These are phyloP conservation scores for Asterionellopsis glacialis DNA, from an alignment of 108 stramenopile species.

Conservation along the genomic window DNA sequence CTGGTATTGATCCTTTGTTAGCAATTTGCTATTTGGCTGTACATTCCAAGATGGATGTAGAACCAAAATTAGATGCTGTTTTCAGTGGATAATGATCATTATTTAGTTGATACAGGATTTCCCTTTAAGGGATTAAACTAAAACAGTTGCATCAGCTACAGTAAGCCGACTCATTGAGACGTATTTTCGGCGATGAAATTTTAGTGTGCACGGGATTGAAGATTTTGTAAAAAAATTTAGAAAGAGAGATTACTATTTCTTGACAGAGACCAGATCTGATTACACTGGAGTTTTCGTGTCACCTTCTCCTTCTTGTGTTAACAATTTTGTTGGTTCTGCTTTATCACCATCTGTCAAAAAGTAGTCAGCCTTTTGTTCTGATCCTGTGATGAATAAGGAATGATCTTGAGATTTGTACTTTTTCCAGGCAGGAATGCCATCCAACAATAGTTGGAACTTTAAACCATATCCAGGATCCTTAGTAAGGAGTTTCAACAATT, in stretches of 20 bases:
- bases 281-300: no score
- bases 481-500: constrained; percentile 53
- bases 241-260: no score
- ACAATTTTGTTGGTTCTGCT: constrained; percentile 30
- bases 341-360: constrained; percentile 59
- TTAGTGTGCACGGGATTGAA: no score
- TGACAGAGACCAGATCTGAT: no score
- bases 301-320: constrained; percentile 24
- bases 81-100: no score
- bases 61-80: constrained; percentile 20
- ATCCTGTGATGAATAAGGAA: constrained; percentile 62
- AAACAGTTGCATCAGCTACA: no score
- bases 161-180: no score
- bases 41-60: constrained; percentile 39
- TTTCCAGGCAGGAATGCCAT: constrained; percentile 44
- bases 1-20: constrained; percentile 39
- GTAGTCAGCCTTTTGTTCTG: constrained; percentile 59
- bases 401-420: constrained; percentile 69
- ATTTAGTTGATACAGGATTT: no score
- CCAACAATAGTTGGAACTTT: constrained; percentile 43
- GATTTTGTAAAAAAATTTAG: no score
- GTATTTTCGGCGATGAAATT: no score
- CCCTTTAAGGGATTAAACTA: no score
- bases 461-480: constrained; percentile 64
- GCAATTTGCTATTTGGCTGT: constrained; percentile 33